Percentiles rank a stretch among this genome's conserved stretches.
These are phyloP conservation scores for Aspergillus olivimuriae DNA, from an alignment of 495 filamentous ascomycete genomes.

Conservation along the genomic window DNA sequence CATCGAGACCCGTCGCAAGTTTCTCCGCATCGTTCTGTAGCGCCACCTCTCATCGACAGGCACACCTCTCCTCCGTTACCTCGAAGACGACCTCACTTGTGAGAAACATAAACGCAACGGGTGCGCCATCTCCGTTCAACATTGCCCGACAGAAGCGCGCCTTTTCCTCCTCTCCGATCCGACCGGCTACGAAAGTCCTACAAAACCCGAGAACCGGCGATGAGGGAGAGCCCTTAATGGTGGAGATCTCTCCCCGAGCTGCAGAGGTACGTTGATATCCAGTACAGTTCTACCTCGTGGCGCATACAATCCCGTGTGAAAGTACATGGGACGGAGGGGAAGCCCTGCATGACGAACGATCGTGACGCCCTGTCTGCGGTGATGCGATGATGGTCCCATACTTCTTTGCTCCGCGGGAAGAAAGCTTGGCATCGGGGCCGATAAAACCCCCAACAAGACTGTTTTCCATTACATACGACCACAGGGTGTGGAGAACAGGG, in stretches of 20 bases:
- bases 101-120: too few relatives aligned
- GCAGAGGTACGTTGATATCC: slow-evolving; percentile 66
- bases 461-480: slow-evolving; percentile 35
- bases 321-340: too few relatives aligned
- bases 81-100: background rate
- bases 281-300: too few relatives aligned
- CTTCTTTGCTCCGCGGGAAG: background rate
- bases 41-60: background rate
- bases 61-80: slow-evolving; percentile 3
- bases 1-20: slow-evolving; percentile 19
- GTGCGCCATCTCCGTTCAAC: background rate
- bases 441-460: slow-evolving; percentile 9
- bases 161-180: slow-evolving; percentile 30
- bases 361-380: too few relatives aligned
- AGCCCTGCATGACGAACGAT: too few relatives aligned
- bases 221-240: slow-evolving; percentile 71
- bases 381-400: slow-evolving; percentile 4
- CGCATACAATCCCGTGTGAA: too few relatives aligned
- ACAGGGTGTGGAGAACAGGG: slow-evolving; percentile 46
- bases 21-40: slow-evolving; percentile 32
- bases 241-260: slow-evolving; percentile 77
- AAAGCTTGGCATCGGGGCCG: background rate
- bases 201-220: slow-evolving; percentile 51
- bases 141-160: slow-evolving; percentile 13
- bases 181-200: slow-evolving; percentile 23